Evolutionary conservation across 345 rosid species (phyloP), one percentile per base, ranked within the genome.

Genomic region (Noccaea bulbosa): DNA sequence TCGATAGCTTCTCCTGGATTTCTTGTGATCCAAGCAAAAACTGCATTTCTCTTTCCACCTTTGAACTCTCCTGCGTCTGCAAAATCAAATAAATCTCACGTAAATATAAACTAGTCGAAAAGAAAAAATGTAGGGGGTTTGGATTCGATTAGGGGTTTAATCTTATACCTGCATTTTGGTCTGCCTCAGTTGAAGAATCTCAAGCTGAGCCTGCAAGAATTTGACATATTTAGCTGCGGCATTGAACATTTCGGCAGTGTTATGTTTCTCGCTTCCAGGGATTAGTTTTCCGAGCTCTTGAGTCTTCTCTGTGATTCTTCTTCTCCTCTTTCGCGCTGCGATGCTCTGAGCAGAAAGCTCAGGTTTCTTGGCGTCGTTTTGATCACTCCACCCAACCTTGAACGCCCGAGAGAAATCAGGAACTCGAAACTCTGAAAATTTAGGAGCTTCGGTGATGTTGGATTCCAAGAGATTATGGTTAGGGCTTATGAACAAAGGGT

Each of bases 221-320:
- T 83, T 86, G 73, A 93, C 87, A 17, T 91, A 89, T 16, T 85
- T 91, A 39, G 71, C 82, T 34, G 97, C 97, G 35, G 97, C 80
- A 17, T 86, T 86, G n/a, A 93, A 76, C 97, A 93, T 93, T 35
- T 87, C 88, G 5, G 96, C 94, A 0, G 98, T 93, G 79, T 88
- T 88, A 87, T 84, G 86, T 75, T 83, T 93, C 8, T 75, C 77
- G 15, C 92, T 88, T 4, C 92, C 97, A 3, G 97, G 98, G 49
- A 91, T 81, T 33, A 89, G 85, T 82, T 85, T 89, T 7, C 86
- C 86, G 0, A 93, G 91, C 81, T 89, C 88, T 4, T 75, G 88
- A 3, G 96, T 91, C 83, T 84, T 90, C 79, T 85, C 84, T 0
- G 88, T 81, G 16, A 91, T 91, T 81, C 73, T 91, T 84, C 87